Conservation (phyloP, 2,329 filamentous ascomycete genomes). For the Colletotrichum musae region DNA sequence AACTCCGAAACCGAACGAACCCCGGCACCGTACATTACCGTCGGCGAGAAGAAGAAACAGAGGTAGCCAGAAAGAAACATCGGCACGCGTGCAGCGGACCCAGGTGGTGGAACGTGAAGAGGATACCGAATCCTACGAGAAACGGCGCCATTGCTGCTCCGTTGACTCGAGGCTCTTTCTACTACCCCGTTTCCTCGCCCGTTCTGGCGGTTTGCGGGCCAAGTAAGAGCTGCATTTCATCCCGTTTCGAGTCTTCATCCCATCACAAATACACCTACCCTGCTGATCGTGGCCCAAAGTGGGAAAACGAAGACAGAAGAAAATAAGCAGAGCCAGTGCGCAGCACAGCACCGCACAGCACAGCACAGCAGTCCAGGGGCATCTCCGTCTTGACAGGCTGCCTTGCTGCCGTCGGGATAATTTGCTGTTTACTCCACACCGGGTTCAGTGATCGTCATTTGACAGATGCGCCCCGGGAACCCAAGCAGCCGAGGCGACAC, state of each 20-base stretch:
- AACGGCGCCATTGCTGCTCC: conserved; percentile 24
- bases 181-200: neutral
- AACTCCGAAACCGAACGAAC: conserved; percentile 35
- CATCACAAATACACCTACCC: conserved; percentile 3
- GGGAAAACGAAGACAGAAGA: conserved; percentile 13
- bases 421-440: conserved; percentile 39
- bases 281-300: conserved; percentile 30
- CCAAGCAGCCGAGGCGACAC: conserved; percentile 37
- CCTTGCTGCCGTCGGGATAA: conserved; percentile 33
- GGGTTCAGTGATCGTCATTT: conserved; percentile 42
- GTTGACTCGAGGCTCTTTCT: conserved; percentile 14
- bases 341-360: no score
- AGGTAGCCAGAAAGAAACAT: conserved; percentile 20
- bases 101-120: conserved; percentile 3
- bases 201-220: conserved; percentile 1
- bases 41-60: neutral
- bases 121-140: neutral
- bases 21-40: neutral
- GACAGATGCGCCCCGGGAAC: conserved; percentile 41
- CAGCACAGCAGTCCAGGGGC: conserved; percentile 5
- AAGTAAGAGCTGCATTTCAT: neutral
- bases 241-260: conserved; percentile 6
- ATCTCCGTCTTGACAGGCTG: conserved; percentile 23
- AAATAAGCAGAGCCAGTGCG: conserved; percentile 29
- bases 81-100: conserved; percentile 11